Evolutionary conservation across 768 basidiomycete species (phyloP), one percentile per base, ranked within the genome.

Genomic region (Naganishia kalamii): DNA sequence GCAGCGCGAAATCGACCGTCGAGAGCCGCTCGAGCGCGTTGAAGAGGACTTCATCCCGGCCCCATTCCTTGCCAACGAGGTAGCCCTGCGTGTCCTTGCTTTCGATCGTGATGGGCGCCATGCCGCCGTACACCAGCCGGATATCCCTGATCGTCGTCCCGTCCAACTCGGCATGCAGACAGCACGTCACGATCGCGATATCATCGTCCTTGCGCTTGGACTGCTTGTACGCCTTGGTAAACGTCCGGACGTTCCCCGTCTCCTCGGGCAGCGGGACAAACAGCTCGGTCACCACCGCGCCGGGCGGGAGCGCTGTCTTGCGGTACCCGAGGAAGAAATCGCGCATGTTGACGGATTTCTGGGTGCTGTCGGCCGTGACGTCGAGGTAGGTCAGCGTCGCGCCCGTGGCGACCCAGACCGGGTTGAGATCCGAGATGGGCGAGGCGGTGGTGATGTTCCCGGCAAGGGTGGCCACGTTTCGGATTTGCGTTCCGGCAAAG

Each of bases 221-320:
- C 62, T 73, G 73, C 65, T 74, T 74, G 70, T 70, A 74, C 7
- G 73, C 73, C 25, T 68, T 49, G 32, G 65, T 66, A 12, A 74
- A 63, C 15, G 71, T 41, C 30, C 62, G 46, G 12, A 46, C 32
- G 25, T 63, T 51, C 17, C 49, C 71, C 7, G 21, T 48, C 19
- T 46, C 2, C 27, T 51, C 5, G 13, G 65, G 65, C 3, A 71
- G 54, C 3, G 73, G 73, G 1, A 74, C 67, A 13, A 67, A 60
- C 30, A 74, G 62, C 27, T 47, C 41, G 21, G 65, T 62, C 47
- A 74, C 64, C 23, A 74, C 48, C 0, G 64, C 70, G 19, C 71
- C 69, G 6, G 23, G 8, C 1, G 73, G 73, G 0, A 74, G 57
- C 0, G 50, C 41, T 1, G 73, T 74, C 66, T 70, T 65, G 37